Base-by-base conservation (phyloP, 2,329 filamentous ascomycete genomes). In the Lasiodiplodia gonubiensis region DNA sequence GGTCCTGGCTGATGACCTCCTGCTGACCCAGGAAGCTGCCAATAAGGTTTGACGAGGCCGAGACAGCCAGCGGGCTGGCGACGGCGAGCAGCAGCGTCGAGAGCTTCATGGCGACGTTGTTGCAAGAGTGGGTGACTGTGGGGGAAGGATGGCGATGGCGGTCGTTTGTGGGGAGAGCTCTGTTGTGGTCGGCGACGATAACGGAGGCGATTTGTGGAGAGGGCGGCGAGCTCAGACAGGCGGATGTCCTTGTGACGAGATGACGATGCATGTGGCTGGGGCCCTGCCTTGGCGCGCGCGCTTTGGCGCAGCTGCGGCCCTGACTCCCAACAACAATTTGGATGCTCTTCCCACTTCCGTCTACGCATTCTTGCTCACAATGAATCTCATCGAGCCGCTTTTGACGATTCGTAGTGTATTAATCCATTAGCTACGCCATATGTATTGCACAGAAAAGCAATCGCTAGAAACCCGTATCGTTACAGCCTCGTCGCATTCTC, bases 1-100 rank as follows among this genome's bases (percentile, higher is more conserved):
- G 83, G 54, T 86, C 82, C 61, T 82, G 79, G 65, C 82, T 80
- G 68, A 84, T 46, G 49, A 52, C 59, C 46, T 63, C 66, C 59
- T 67, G 66, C 49, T 57, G 30, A 27, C 37, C 35, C n/a, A 61
- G 42, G 27, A 67, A 30, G 49, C 59, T 39, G 66, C 66, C 53
- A 30, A 67, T 39, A 25, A 67, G 2, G 66, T 63, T 67, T 18
- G 66, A 61, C 18, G 48, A 37, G 21, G 66, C 57, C 39, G 53
- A 52, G 11, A 37, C 65, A 11, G 35, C 39, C 33, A 67, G 48
- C 65, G 65, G 65, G 66, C 66, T 64, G 37, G 51, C 66, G 39
- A 54, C 39, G 27, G 66, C 57, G 51, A 67, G 57, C 21, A 67
- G 57, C 25, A 67, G 59, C 16, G 66, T 54, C 10, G 57, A 54